A percentile compares a stretch with the other conserved stretches of the same genome.
Evolutionary conservation across 2,329 filamentous ascomycete species (phyloP).

Genomic region (Rugonectria rugulosa): DNA sequence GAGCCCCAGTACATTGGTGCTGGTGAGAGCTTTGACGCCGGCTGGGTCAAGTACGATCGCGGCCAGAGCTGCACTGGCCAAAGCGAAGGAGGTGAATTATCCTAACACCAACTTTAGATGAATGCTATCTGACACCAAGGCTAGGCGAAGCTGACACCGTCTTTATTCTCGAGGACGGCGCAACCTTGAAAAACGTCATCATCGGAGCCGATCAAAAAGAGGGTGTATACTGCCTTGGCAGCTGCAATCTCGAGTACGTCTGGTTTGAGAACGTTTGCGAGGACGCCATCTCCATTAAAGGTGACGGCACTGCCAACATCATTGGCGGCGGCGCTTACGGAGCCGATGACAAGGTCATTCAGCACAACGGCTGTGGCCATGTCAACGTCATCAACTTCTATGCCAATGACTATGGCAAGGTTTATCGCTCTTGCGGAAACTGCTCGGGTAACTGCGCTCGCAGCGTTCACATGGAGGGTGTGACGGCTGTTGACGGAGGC

Average conservation of each 20-base stretch:
- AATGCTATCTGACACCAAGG: too few relatives aligned
- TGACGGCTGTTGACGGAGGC: constrained; percentile 32
- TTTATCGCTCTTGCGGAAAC: constrained; percentile 58
- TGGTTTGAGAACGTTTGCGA: constrained; percentile 52
- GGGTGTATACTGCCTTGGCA: constrained; percentile 58
- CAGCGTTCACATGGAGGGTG: constrained; percentile 27
- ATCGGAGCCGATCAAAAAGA: constrained; percentile 59
- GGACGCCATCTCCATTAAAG: constrained; percentile 38
- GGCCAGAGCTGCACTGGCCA: constrained; percentile 51
- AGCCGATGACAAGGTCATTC: constrained; percentile 49
- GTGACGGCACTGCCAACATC: constrained; percentile 49
- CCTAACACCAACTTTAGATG: too few relatives aligned
- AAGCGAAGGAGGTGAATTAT: constrained; percentile 47
- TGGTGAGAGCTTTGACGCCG: constrained; percentile 41
- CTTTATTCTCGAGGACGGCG: constrained; percentile 60
- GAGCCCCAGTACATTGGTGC: constrained; percentile 41
- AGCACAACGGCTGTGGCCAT: constrained; percentile 53
- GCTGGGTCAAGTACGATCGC: constrained; percentile 49
- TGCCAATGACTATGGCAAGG: constrained; percentile 53
- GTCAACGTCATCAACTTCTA: constrained; percentile 40
- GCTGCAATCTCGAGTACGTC: constrained; percentile 50
- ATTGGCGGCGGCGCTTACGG: constrained; percentile 53
- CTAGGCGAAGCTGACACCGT: constrained; percentile 48
- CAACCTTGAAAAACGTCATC: constrained; percentile 60
- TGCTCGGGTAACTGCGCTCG: constrained; percentile 32